A percentile compares a stretch with the other conserved stretches of the same genome.
Evolutionary conservation across 2,329 filamentous ascomycete genomes (phyloP).

Genomic region (Endoconidiophora polonica): DNA sequence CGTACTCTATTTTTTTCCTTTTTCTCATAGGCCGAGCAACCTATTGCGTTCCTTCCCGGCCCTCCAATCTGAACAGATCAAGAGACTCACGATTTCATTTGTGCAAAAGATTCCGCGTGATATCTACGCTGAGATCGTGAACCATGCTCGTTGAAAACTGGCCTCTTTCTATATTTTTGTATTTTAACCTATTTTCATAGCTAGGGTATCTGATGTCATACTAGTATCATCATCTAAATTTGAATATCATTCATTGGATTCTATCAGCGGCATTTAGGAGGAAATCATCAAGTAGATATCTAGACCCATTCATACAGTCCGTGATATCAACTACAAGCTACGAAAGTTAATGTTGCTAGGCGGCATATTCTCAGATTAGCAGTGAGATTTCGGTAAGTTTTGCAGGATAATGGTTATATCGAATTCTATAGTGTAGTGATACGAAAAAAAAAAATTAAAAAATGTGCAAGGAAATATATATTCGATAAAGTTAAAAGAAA

Average conservation of each 20-base stretch:
- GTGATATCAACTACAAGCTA: too few relatives aligned
- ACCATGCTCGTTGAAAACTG: constrained; percentile 52
- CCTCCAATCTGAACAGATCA: constrained; percentile 68
- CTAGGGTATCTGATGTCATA: not conserved
- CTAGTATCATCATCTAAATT: not conserved
- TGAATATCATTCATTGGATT: not conserved
- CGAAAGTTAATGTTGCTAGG: too few relatives aligned
- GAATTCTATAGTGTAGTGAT: too few relatives aligned
- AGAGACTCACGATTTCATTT: constrained; percentile 68
- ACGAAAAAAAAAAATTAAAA: too few relatives aligned
- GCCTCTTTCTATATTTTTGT: not conserved
- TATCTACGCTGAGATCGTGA: constrained; percentile 76
- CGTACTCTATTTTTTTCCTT: too few relatives aligned
- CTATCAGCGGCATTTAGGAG: too few relatives aligned
- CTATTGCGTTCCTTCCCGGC: constrained; percentile 76
- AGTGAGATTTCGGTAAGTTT: too few relatives aligned
- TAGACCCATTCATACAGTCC: too few relatives aligned
- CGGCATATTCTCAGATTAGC: too few relatives aligned
- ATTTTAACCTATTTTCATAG: not conserved
- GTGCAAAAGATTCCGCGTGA: constrained; percentile 82
- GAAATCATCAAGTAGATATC: too few relatives aligned
- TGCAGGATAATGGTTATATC: too few relatives aligned
- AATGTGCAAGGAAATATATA: too few relatives aligned
- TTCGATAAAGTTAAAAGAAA: not conserved
- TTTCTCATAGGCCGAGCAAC: constrained; percentile 59